Evolutionary conservation across 2,329 filamentous ascomycete genomes (phyloP), one percentile per base, ranked within the genome.

Genomic region (Hypoxylon sp.): DNA sequence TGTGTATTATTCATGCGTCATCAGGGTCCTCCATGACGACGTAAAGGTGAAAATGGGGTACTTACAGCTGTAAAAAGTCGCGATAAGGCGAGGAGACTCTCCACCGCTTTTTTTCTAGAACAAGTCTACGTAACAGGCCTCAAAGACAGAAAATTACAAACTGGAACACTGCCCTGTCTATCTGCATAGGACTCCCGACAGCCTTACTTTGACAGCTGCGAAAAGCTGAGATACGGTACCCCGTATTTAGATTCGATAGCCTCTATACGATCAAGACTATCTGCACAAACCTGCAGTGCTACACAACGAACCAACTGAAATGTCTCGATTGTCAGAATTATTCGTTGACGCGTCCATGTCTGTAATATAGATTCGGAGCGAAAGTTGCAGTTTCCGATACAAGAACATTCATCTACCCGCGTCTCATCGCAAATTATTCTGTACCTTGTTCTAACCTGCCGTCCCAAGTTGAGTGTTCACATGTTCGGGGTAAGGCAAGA

Each of bases 301-400:
- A 68, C 68, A 47, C 57, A 44, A 48, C 57, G 47, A 61, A 48
- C 54, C 54, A 60, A 58, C 54, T 24, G 37, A n/a, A 50, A 35
- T 42, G 51, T 39, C 26, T 47, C 44, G 52, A 42, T 58, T 46
- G 57, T 24, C 44, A 58, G 46, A 35, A 58, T 65, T 26, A 67
- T 69, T 70, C 66, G 63, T 70, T 58, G 50, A 60, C 55, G 46
- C 55, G 50, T 59, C 50, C 35, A 65, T 52, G 31, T 62, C 44
- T 63, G 52, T 35, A 67, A 65, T 68, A 24, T 71, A 71, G 67
- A 63, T 52, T 67, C 69, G 69, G 66, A 55, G 63, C 61, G 60
- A 71, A 47, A 62, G 53, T 63, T 67, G 61, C 66, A 70, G 53
- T 53, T 59, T 57, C 66, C 66, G 59, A 63, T 42, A 63, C 62